phyloP scores from a whole-genome alignment of 2,329 filamentous ascomycete species.

The Fusarium cicatricum region DNA sequence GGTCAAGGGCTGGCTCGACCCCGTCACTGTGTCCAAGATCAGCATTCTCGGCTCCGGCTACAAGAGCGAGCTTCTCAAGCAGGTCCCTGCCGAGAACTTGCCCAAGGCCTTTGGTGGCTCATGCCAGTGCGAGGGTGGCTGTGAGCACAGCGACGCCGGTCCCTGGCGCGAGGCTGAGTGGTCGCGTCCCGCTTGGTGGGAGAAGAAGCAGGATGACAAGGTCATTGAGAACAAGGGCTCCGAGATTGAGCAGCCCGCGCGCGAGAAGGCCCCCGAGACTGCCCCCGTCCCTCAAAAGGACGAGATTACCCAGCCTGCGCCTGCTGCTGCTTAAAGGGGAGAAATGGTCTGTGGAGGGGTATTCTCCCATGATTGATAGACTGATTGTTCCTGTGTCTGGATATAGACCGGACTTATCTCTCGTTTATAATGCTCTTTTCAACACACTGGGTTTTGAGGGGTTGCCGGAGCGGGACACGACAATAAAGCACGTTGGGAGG shows the following conservation, averaged over 20 bases:
- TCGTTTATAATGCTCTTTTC: conserved; percentile 30
- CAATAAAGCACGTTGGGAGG: conserved; percentile 24
- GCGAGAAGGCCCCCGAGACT: conserved; percentile 42
- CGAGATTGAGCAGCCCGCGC: conserved; percentile 46
- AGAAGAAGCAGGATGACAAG: conserved; percentile 54
- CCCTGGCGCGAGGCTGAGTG: conserved; percentile 84
- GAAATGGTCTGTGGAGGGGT: conserved; percentile 9
- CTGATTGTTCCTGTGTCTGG: conserved; percentile 28
- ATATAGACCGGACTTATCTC: conserved; percentile 36
- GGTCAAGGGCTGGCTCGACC: conserved; percentile 94
- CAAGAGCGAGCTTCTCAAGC: conserved; percentile 81
- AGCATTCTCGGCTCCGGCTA: conserved; percentile 85
- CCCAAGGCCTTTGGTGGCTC: conserved; percentile 85
- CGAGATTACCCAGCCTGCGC: conserved; percentile 48
- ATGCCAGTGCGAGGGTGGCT: conserved; percentile 85
- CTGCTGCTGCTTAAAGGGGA: conserved; percentile 46
- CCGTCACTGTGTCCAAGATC: conserved; percentile 96
- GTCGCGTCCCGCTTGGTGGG: conserved; percentile 71
- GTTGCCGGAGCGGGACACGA: conserved; percentile 19
- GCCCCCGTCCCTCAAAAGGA: conserved; percentile 46
- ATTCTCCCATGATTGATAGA: conserved; percentile 26
- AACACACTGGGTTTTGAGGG: conserved; percentile 16
- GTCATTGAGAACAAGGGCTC: conserved; percentile 53
- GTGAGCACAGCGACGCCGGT: conserved; percentile 85
- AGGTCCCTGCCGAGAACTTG: conserved; percentile 90